Percentiles rank a stretch among this genome's conserved stretches.
Conservation (phyloP, 2,329 filamentous ascomycete genomes). For the Tolypocladium capitatum region DNA sequence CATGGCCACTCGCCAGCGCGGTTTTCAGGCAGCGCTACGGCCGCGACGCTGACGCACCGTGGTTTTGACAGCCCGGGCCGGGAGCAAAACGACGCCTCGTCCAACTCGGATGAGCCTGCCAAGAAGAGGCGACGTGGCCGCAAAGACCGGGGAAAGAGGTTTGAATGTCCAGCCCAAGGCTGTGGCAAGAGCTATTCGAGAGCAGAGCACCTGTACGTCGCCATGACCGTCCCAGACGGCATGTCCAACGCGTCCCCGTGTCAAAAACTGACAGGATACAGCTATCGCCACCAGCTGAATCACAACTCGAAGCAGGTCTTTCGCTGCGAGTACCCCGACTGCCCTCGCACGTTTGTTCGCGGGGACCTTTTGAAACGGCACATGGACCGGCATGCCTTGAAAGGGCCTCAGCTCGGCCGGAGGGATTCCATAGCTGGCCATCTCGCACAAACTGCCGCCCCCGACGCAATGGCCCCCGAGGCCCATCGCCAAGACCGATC, state of each 20-base stretch:
- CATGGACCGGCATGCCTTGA: constrained; percentile 66
- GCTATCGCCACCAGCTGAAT: constrained; percentile 85
- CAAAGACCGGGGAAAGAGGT: constrained; percentile 69
- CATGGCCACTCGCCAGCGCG: neutral
- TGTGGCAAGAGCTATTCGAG: constrained; percentile 95
- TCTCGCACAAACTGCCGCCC: constrained; percentile 25
- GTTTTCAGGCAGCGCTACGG: neutral
- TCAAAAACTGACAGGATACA: constrained; percentile 14
- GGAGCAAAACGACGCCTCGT: constrained; percentile 3
- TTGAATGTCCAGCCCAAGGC: constrained; percentile 70
- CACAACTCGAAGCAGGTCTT: constrained; percentile 95
- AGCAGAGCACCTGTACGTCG: constrained; percentile 75
- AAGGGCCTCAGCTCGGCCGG: constrained; percentile 62
- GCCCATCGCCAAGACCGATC: constrained; percentile 21
- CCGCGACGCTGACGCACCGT: neutral
- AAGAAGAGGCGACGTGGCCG: constrained; percentile 55
- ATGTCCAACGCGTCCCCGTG: neutral
- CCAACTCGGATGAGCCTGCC: constrained; percentile 5
- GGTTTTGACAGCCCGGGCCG: neutral
- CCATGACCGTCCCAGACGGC: neutral
- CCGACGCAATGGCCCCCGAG: neutral
- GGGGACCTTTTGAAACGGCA: constrained; percentile 85
- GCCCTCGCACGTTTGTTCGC: constrained; percentile 79
- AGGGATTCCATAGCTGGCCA: constrained; percentile 42
- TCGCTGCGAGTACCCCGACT: constrained; percentile 83